Evolutionary conservation across 1,284 basidiomycete species (phyloP).

Genomic region (Austropuccinia psidii): DNA sequence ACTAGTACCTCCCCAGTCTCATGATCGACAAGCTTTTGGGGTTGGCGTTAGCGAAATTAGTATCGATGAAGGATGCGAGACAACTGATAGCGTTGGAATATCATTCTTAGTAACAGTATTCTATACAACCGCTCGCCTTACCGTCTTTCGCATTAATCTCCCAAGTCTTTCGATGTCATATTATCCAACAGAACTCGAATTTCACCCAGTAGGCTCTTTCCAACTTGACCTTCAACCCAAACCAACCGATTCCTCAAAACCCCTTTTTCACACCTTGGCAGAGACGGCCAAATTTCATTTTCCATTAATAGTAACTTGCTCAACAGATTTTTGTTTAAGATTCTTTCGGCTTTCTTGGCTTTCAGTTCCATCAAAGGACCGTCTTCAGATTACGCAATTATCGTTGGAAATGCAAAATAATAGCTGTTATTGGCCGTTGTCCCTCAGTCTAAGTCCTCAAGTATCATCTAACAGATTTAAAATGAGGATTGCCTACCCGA

Average conservation of each 20-base stretch:
- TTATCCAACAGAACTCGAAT: neutral
- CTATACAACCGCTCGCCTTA: slow-evolving; percentile 12
- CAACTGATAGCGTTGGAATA: neutral
- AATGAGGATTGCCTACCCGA: slow-evolving; percentile 19
- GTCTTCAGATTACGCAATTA: neutral
- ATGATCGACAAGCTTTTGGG: neutral
- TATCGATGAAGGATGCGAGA: slow-evolving; percentile 10
- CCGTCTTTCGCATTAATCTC: neutral
- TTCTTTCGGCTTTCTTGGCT: slow-evolving; percentile 5
- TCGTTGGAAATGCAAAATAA: slow-evolving; percentile 12
- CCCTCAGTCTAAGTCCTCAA: neutral
- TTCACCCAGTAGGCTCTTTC: neutral
- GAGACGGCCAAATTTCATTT: slow-evolving; percentile 11
- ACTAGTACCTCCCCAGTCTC: neutral
- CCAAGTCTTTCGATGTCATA: neutral
- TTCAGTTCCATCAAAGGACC: neutral
- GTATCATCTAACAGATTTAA: neutral
- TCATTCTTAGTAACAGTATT: slow-evolving; percentile 2
- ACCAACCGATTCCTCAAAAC: neutral
- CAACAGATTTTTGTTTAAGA: slow-evolving; percentile 3
- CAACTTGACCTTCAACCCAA: neutral
- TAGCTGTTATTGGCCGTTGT: slow-evolving; percentile 29
- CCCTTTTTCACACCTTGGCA: neutral
- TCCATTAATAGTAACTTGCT: slow-evolving; percentile 28
- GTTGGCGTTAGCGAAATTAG: slow-evolving; percentile 19